Evolutionary conservation across 306 rosid species (phyloP).

Genomic region (Gastrolobium bilobum): DNA sequence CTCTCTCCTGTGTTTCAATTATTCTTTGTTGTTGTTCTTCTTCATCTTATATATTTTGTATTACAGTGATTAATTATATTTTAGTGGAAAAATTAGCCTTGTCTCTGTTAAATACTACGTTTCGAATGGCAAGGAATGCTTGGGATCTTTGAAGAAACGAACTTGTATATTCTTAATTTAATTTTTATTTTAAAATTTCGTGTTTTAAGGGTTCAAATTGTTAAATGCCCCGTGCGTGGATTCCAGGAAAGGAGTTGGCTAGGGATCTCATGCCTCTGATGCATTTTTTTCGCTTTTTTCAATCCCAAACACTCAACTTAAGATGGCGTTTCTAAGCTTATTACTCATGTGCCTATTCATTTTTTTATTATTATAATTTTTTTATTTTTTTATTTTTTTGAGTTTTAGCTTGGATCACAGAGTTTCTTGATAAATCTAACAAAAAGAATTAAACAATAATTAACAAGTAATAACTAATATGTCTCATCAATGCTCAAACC

Average conservation of each 20-base stretch:
- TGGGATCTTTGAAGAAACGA: not conserved
- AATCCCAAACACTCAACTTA: not conserved
- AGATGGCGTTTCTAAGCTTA: not conserved
- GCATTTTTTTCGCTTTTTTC: not conserved
- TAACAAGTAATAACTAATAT: no score
- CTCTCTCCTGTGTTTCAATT: not conserved
- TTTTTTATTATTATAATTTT: not conserved
- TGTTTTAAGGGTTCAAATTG: slow-evolving; percentile 10
- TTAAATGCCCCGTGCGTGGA: not conserved
- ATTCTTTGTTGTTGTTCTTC: not conserved
- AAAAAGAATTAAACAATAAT: not conserved
- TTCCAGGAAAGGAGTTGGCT: not conserved
- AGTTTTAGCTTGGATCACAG: not conserved
- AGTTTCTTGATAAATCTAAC: slow-evolving; percentile 10
- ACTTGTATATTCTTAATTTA: not conserved
- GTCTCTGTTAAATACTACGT: not conserved
- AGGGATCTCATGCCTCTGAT: slow-evolving; percentile 8
- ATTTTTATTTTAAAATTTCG: not conserved
- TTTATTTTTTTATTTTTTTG: not conserved
- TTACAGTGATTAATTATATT: not conserved
- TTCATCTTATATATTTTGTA: not conserved
- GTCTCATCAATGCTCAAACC: no score
- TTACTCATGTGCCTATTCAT: not conserved
- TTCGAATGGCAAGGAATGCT: not conserved
- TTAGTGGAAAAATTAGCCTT: no score